Base-by-base conservation (phyloP, 2,329 filamentous ascomycete genomes). In the Paracorniculantispora psalliotae region DNA sequence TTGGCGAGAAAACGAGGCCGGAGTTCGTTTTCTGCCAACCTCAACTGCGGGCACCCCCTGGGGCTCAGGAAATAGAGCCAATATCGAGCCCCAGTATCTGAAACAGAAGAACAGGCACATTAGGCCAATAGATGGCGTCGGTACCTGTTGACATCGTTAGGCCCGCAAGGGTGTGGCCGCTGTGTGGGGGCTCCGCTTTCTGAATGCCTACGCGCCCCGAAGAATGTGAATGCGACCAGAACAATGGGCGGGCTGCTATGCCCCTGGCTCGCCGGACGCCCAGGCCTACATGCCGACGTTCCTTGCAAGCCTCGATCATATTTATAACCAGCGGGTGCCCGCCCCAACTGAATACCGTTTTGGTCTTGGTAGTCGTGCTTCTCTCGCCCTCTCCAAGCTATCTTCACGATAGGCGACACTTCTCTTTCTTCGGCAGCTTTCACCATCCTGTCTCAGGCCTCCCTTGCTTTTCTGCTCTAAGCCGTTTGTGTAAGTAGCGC, bases 81-180 rank as follows among this genome's bases (percentile, higher is more conserved):
- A 51, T 37, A 44, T 51, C 37, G 56, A 23, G 47, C 23, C 19
- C 56, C 56, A 35, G 47, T 21, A 51, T 46, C 47, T 46, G 47
- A 57, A 58, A 58, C 56, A 26, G 15, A 44, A 49, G 15, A 30
- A 44, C 35, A 26, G 37, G 37, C 37, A 37, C 13, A 50, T 57
- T 41, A 28, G 39, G 39, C 55, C 55, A 57, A 57, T 57, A 44
- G 47, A 51, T 44, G 35, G 35, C 12, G 23, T 28, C 47, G 47
- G 56, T 52, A 35, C 56, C 56, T 58, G 52, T 43, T 51, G 35
- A 28, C 46, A 48, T 57, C 47, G 28, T 28, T n/a, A n/a, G 48
- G 37, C 28, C 47, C 37, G 46, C 54, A 57, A 37, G 56, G 56
- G 39, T 57, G 55, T 51, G 46, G 55, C 47, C 53, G 55, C 25